Base-by-base conservation (phyloP, 2,329 filamentous ascomycete genomes). In the Talaromyces amestolkiae region DNA sequence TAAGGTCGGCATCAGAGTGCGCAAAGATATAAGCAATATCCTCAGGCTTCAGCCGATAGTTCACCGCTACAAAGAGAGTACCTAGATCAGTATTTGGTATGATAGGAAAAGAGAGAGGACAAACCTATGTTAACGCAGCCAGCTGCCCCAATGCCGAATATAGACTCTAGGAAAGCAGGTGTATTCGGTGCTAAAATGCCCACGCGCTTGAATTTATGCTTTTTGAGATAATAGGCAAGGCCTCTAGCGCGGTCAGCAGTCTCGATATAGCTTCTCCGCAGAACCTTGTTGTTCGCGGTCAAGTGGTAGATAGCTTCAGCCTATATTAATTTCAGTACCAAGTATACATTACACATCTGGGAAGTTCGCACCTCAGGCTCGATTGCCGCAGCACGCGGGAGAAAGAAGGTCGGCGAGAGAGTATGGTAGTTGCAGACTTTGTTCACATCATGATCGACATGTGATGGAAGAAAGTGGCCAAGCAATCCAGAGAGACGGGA, bases 111-210 rank as follows among this genome's bases (percentile, higher is more conserved):
- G 17, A 15, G 13, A n/a, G 15, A 33, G 19, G 66, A 66, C 80
- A 67, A 74, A 83, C 83, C 84, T 62, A 97, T 90, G 67, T 93
- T 87, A 27, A 96, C 86, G 8, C 84, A 91, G 1, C 92, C 92
- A 0, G 91, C 91, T 1, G 91, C 93, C 0, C 89, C 89, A 70
- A 97, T 90, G 1, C 91, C 95, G 74, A 92, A 99, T 68, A 97
- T 91, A 7, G 88, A 86, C 79, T 98, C 94, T 33, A 99, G 83
- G 72, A 98, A 98, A 0, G 93, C 93, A 0, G 95, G 95, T 0
- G 95, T 99, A 76, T 99, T 99, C 3, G 95, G 91, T 9, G 88
- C 89, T 11, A 99, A 83, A 58, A 99, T 89, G 7, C 95, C 95
- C 6, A 98, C 90, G 66, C 91, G 85, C 72, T 87, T 89, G 73